These are phyloP conservation scores for Boletellus ananas DNA, from an alignment of 768 basidiomycete genomes.

Conservation along the genomic window DNA sequence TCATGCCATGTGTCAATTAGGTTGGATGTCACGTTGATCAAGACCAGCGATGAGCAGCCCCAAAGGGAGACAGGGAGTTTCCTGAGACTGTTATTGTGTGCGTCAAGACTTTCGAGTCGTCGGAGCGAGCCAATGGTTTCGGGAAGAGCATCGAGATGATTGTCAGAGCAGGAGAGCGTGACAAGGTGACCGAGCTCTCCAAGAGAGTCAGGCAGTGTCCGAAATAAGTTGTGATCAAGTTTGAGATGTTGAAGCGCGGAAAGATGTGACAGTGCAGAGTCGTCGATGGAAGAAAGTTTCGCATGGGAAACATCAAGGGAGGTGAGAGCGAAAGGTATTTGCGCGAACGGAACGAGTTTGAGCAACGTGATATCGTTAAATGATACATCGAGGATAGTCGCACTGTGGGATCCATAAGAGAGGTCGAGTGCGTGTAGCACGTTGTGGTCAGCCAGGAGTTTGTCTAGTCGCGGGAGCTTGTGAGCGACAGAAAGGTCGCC, in stretches of 20 bases:
- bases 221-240: slow-evolving; percentile 85
- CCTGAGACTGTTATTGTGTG: slow-evolving; percentile 85
- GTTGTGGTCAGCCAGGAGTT: slow-evolving; percentile 79
- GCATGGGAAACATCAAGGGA: slow-evolving; percentile 82
- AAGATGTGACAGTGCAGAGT: slow-evolving; percentile 67
- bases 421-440: slow-evolving; percentile 76
- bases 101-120: slow-evolving; percentile 73
- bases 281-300: slow-evolving; percentile 82
- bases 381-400: slow-evolving; percentile 61
- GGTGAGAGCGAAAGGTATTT: slow-evolving; percentile 57
- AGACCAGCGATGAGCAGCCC: slow-evolving; percentile 69
- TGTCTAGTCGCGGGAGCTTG: slow-evolving; percentile 64
- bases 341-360: slow-evolving; percentile 49
- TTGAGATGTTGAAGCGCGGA: slow-evolving; percentile 65
- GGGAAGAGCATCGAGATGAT: slow-evolving; percentile 76
- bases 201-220: slow-evolving; percentile 77
- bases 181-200: slow-evolving; percentile 70
- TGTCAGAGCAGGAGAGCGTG: slow-evolving; percentile 85
- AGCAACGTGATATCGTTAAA: slow-evolving; percentile 88
- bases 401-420: slow-evolving; percentile 62
- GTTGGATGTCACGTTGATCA: slow-evolving; percentile 89
- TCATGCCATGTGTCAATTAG: slow-evolving; percentile 70
- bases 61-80: slow-evolving; percentile 76
- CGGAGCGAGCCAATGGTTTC: slow-evolving; percentile 69
- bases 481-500: slow-evolving; percentile 68